phyloP scores from a whole-genome alignment of 306 rosid species.

The Mimosa bimucronata region DNA sequence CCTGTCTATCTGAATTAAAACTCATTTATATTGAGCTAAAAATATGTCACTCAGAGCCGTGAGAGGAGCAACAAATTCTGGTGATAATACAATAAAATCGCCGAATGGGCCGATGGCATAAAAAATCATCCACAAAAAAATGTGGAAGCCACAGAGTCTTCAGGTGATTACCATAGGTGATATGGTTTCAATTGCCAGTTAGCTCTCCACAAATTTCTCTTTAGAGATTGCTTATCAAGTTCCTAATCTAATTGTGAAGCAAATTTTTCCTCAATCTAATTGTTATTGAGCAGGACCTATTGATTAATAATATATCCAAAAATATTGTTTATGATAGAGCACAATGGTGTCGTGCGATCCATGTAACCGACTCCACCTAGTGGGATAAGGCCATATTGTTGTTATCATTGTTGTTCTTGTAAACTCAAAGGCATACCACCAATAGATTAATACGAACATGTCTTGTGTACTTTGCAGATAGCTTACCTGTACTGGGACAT shows the following conservation, averaged over 20 bases:
- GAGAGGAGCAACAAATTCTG: not conserved
- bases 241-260: not conserved
- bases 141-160: not conserved
- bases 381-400: too few species aligned
- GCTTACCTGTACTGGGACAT: constrained; percentile 77
- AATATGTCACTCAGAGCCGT: not conserved
- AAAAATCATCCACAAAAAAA: not conserved
- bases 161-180: not conserved
- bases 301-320: too few species aligned
- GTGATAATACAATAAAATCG: not conserved
- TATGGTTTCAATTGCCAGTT: not conserved
- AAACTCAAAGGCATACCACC: constrained; percentile 18
- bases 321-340: too few species aligned
- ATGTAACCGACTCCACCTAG: too few species aligned
- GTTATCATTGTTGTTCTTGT: too few species aligned
- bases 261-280: constrained; percentile 6
- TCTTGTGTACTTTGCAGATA: constrained; percentile 24
- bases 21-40: not conserved
- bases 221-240: not conserved
- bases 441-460: constrained; percentile 13
- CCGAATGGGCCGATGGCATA: not conserved
- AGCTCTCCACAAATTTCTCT: constrained; percentile 11
- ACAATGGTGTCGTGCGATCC: too few species aligned
- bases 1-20: not conserved
- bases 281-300: too few species aligned